Base-by-base conservation (phyloP, 208 protist species). In the Herpetomonas muscarum region DNA sequence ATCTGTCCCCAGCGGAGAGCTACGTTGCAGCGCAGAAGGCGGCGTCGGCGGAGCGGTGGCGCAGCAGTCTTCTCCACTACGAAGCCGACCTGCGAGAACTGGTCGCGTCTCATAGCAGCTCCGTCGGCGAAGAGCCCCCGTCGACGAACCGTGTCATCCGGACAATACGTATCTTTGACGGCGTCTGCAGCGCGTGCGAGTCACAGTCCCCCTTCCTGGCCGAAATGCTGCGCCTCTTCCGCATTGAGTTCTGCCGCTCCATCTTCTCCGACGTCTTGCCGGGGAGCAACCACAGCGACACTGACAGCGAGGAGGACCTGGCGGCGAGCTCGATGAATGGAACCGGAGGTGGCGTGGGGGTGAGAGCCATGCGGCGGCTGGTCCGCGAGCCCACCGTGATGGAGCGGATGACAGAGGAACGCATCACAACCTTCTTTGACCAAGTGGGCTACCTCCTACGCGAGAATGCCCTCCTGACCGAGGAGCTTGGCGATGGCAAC, bases 1-100 rank as follows among this genome's bases (percentile, higher is more conserved):
- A 60, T n/a, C 49, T 75, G 15, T 62, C 61, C n/a, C 57, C 76
- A 7, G 55, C 59, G 13, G 68, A 79, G 17, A 81, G 77, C 42
- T 58, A 59, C 13, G 76, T 74, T 0, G 67, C 52, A 0, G 77
- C 64, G 2, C 55, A 55, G 3, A 69, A 76, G 44, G 70, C 42
- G 17, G 64, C 59, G 17, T 12, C 47, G 19, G 62, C 77, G 2
- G 79, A 82, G 28, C 24, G 56, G 9, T 96, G 85, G 84, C 82
- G 85, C 2, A 96, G 89, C 58, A 45, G 55, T 0, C 66, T 96
- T 34, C 77, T 96, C 22, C 57, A 74, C 24, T 88, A 81, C 53
- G 89, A 96, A 66, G 79, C 83, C 3, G 74, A 78, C 22, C 57
- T 93, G 49, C 77, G 82, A 3, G 89, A 93, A 67, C 57, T 96